Percentiles rank a stretch among this genome's conserved stretches.
These are phyloP conservation scores for Fusarium acutatum DNA, from an alignment of 2,329 filamentous ascomycete species.

Conservation along the genomic window DNA sequence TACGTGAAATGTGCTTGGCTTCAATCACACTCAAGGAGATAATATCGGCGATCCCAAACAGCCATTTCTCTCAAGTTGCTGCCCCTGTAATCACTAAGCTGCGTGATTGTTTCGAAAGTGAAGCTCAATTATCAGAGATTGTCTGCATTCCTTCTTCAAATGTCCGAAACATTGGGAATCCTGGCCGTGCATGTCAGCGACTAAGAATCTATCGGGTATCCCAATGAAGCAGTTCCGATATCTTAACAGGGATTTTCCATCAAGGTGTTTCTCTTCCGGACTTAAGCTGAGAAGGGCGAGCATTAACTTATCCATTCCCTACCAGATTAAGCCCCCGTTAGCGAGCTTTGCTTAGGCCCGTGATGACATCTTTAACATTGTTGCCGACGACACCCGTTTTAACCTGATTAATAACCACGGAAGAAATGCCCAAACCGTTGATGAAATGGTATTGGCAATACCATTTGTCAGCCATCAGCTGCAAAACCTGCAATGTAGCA, in stretches of 20 bases:
- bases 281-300: conserved; percentile 33
- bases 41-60: neutral
- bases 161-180: conserved; percentile 10
- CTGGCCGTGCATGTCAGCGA: conserved; percentile 28
- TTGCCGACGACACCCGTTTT: conserved; percentile 39
- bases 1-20: neutral
- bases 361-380: conserved; percentile 18
- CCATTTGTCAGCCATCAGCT: conserved; percentile 38
- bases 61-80: neutral
- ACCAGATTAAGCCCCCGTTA: conserved; percentile 25
- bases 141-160: neutral
- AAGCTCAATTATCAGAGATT: neutral
- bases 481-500: conserved; percentile 3
- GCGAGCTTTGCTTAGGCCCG: conserved; percentile 10
- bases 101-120: conserved; percentile 9
- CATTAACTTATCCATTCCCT: conserved; percentile 31
- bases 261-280: conserved; percentile 32
- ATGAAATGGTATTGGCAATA: conserved; percentile 15
- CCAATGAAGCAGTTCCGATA: conserved; percentile 41
- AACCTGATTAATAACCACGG: conserved; percentile 27
- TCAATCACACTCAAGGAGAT: neutral
- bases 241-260: conserved; percentile 35
- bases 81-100: conserved; percentile 1
- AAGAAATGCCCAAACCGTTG: conserved; percentile 36
- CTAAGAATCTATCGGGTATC: conserved; percentile 33